These are phyloP conservation scores for Skeletonema tropicum DNA, from an alignment of 108 stramenopile genomes.

Conservation along the genomic window DNA sequence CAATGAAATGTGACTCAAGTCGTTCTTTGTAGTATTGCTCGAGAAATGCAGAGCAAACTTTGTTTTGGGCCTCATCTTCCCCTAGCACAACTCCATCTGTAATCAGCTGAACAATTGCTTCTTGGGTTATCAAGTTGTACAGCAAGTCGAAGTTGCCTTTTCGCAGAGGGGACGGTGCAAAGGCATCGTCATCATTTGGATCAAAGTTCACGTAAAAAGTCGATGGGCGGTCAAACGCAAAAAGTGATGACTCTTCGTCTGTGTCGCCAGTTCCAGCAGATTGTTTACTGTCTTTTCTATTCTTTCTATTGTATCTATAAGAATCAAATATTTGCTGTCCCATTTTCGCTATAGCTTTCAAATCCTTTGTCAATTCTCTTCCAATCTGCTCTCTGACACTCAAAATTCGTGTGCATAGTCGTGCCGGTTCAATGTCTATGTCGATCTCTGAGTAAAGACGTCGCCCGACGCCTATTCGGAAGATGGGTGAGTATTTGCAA, in stretches of 20 bases:
- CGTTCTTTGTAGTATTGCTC: conserved; percentile 57
- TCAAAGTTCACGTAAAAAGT: conserved; percentile 46
- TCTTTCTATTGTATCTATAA: conserved; percentile 36
- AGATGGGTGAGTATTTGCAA: too few species aligned
- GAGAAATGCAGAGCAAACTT: conserved; percentile 41
- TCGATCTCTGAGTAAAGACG: conserved; percentile 53
- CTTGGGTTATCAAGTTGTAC: conserved; percentile 61
- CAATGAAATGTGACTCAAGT: conserved; percentile 59
- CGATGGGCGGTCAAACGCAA: conserved; percentile 38
- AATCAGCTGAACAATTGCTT: conserved; percentile 63
- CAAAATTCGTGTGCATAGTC: conserved; percentile 61
- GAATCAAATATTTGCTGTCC: conserved; percentile 45
- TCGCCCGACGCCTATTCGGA: conserved; percentile 14
- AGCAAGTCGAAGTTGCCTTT: conserved; percentile 83
- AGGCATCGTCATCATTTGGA: conserved; percentile 24
- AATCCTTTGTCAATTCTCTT: conserved; percentile 60
- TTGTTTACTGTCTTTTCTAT: conserved; percentile 18
- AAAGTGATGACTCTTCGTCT: conserved; percentile 30
- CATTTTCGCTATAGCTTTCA: conserved; percentile 65
- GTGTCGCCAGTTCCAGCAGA: conserved; percentile 4
- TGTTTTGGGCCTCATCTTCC: conserved; percentile 32
- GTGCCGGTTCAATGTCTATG: conserved; percentile 73
- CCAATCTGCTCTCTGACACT: conserved; percentile 78
- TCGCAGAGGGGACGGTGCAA: conserved; percentile 65
- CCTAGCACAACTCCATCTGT: conserved; percentile 31